Evolutionary conservation across 2,329 filamentous ascomycete species (phyloP), one percentile per base, ranked within the genome.

Genomic region (Hypomyces perniciosus): DNA sequence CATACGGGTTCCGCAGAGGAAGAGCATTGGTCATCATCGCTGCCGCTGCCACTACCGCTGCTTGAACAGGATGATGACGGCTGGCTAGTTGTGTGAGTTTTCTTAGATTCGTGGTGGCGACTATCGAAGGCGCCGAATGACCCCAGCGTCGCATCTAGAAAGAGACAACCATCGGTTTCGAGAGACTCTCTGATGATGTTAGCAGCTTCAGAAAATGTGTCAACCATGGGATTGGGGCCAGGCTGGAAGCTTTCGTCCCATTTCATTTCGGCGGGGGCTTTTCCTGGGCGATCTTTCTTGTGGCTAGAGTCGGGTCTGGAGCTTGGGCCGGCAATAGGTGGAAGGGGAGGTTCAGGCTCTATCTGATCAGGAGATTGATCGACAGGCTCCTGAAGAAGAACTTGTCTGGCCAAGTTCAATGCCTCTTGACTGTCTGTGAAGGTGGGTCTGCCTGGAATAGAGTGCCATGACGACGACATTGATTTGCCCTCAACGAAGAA

Each of bases 151-250:
- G 67, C 62, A 4, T 68, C 65, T 0, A 66, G 61, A 60, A 63
- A 63, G 2, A 65, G 37, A 20, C 63, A 64, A 1, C 72, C 72
- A 10, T 72, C 69, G 0, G 69, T 64, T 12, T 71, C 68, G 2
- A 76, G 59, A 0, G 72, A 69, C 33, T 74, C 63, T 1, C 69
- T 59, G 8, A 78, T 64, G 1, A 76, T 63, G 20, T 67, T 67
- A 10, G 74, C 70, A 5, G 75, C 75, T 26, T 71, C 51, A 10
- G 47, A 53, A 35, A 53, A 53, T 6, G 51, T 53, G 30, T 53
- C 51, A 4, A 51, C 33, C 13, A 46, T 38, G 9, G 51, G 51
- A 38, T 53, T 53, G 5, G 51, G 44, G 1, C 51, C 48, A n/a
- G 44, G 44, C 4, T 41, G 43, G 27, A 53, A 46, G 13, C 10